These are phyloP conservation scores for Zasmidium angulare DNA, from an alignment of 2,329 filamentous ascomycete genomes.

Conservation along the genomic window DNA sequence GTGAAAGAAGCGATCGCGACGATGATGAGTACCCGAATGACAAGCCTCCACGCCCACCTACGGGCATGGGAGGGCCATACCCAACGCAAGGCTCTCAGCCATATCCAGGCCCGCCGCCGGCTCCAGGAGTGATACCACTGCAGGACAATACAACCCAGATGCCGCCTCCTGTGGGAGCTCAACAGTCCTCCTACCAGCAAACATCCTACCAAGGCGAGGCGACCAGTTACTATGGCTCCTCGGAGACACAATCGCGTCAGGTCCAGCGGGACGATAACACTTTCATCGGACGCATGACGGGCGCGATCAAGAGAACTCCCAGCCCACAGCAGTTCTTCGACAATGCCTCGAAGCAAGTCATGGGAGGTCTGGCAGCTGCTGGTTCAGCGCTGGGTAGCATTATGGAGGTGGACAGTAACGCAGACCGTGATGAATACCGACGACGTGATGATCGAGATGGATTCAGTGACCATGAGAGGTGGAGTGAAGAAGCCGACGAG, in stretches of 20 bases:
- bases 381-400: conserved; percentile 80
- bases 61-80: conserved; percentile 22
- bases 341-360: conserved; percentile 76
- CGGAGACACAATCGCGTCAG: conserved; percentile 8
- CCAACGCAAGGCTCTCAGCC: conserved; percentile 26
- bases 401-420: conserved; percentile 76
- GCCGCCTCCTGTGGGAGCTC: conserved; percentile 26
- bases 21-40: conserved; percentile 56
- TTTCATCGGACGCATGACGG: conserved; percentile 63
- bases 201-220: conserved; percentile 26
- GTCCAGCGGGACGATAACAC: conserved; percentile 22
- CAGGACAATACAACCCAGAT: conserved; percentile 26
- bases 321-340: conserved; percentile 88
- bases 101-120: conserved; percentile 23
- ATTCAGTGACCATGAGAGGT: conserved; percentile 73
- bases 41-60: conserved; percentile 31
- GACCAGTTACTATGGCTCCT: conserved; percentile 28
- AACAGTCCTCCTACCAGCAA: conserved; percentile 8
- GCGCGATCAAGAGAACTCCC: conserved; percentile 75
- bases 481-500: conserved; percentile 85
- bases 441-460: conserved; percentile 27
- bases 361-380: conserved; percentile 77
- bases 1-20: conserved; percentile 75
- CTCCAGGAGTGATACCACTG: conserved; percentile 18
- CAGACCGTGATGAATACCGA: conserved; percentile 49